A percentile compares a stretch with the other conserved stretches of the same genome.
phyloP scores from a whole-genome alignment of 2,329 filamentous ascomycete species.

The Aspergillus novofumigatus region DNA sequence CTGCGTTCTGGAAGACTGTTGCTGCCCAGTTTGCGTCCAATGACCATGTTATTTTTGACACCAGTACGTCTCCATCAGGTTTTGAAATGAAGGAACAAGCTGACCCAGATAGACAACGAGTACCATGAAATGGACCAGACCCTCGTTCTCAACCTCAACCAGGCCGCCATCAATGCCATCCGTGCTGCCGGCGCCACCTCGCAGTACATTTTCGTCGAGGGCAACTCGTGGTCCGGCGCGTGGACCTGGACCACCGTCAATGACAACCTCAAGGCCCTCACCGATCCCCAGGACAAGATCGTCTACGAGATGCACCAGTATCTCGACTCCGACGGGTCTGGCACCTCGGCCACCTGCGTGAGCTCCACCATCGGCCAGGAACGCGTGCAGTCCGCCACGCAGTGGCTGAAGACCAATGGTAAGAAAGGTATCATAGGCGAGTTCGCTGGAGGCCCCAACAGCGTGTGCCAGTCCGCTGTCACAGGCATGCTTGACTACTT shows the following conservation, averaged over 20 bases:
- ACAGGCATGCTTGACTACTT: slow-evolving; percentile 47
- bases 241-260: slow-evolving; percentile 47
- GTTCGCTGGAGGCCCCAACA: slow-evolving; percentile 51
- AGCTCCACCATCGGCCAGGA: slow-evolving; percentile 51
- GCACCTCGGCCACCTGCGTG: slow-evolving; percentile 50
- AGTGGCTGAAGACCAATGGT: slow-evolving; percentile 51
- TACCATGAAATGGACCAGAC: slow-evolving; percentile 60
- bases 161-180: slow-evolving; percentile 60
- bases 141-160: slow-evolving; percentile 58
- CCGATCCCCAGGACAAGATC: slow-evolving; percentile 51
- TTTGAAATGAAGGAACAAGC: neutral
- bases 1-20: slow-evolving; percentile 55
- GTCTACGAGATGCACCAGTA: slow-evolving; percentile 63
- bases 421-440: slow-evolving; percentile 54
- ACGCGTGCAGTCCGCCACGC: slow-evolving; percentile 48
- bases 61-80: slow-evolving; percentile 33
- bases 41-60: slow-evolving; percentile 58
- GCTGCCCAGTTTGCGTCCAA: slow-evolving; percentile 53
- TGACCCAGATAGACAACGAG: slow-evolving; percentile 51
- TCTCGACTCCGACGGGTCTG: slow-evolving; percentile 54
- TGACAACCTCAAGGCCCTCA: slow-evolving; percentile 45
- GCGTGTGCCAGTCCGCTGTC: slow-evolving; percentile 45
- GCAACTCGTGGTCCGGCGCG: slow-evolving; percentile 47
- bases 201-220: slow-evolving; percentile 58
- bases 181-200: slow-evolving; percentile 53